Percentiles rank a stretch among this genome's conserved stretches.
These are phyloP conservation scores for Tolypocladium paradoxum DNA, from an alignment of 2,329 filamentous ascomycete genomes.

Conservation along the genomic window DNA sequence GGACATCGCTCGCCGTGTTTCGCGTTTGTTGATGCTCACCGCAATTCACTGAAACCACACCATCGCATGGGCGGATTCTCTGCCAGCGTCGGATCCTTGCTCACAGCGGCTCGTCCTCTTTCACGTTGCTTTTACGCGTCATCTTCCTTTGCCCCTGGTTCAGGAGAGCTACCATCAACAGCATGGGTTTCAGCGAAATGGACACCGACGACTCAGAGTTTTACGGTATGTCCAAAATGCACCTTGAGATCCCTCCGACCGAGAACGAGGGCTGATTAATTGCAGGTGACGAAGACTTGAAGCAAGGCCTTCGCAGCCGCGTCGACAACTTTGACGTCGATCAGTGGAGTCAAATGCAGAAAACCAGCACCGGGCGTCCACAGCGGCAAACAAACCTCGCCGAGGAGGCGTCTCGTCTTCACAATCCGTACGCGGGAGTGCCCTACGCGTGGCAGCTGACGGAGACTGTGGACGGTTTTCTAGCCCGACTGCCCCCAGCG, in stretches of 20 bases:
- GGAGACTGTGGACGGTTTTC: conserved; percentile 55
- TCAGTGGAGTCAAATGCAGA: conserved; percentile 28
- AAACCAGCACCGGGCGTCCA: conserved; percentile 15
- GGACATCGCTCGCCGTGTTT: background rate
- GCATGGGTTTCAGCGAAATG: conserved; percentile 15
- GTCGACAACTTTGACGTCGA: conserved; percentile 38
- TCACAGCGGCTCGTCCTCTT: background rate
- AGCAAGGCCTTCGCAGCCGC: conserved; percentile 35
- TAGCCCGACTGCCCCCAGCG: conserved; percentile 56
- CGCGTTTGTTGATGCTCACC: background rate
- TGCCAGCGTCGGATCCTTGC: too few species aligned
- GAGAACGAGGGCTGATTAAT: background rate
- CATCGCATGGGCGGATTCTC: background rate
- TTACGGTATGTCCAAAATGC: conserved; percentile 31
- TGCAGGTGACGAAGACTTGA: conserved; percentile 44
- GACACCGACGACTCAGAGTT: conserved; percentile 43
- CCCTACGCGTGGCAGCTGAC: conserved; percentile 49
- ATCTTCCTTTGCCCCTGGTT: background rate
- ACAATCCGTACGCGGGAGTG: conserved; percentile 49
- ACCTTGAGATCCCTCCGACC: background rate
- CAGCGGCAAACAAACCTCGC: conserved; percentile 8
- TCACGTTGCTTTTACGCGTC: too few species aligned
- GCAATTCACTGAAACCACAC: background rate
- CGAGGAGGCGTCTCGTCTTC: conserved; percentile 22
- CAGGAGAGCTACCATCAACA: background rate